Evolutionary conservation across 2,329 filamentous ascomycete species (phyloP).

Genomic region (Colletotrichum falcatum): DNA sequence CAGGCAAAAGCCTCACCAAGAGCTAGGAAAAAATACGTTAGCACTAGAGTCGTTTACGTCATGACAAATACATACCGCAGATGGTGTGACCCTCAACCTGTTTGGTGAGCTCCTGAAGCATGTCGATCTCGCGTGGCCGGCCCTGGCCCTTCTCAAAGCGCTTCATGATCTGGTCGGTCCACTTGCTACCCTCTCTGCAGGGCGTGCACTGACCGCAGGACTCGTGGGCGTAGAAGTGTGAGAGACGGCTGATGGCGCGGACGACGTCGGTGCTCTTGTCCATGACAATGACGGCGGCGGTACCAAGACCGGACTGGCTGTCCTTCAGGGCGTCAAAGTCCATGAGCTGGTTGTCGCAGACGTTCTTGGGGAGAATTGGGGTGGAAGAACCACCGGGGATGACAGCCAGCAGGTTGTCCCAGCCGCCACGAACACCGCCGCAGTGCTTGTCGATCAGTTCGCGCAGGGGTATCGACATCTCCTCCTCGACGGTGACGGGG

Average conservation of each 20-base stretch:
- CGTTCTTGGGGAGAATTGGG: constrained; percentile 87
- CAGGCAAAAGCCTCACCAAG: constrained; percentile 98
- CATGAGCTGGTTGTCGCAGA: constrained; percentile 98
- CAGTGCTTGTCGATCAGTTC: constrained; percentile 99
- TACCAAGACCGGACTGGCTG: constrained; percentile 95
- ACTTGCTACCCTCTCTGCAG: constrained; percentile 99
- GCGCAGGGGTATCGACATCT: constrained; percentile 97
- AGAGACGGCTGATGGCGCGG: constrained; percentile 90
- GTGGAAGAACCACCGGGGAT: constrained; percentile 98
- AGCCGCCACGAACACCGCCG: constrained; percentile 94
- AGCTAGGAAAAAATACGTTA: constrained; percentile 62
- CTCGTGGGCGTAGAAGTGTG: constrained; percentile 98
- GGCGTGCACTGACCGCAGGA: constrained; percentile 98
- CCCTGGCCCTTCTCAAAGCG: constrained; percentile 94
- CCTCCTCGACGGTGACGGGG: constrained; percentile 96
- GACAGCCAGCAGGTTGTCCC: constrained; percentile 96
- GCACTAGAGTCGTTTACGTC: constrained; percentile 28
- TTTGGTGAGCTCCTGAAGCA: constrained; percentile 99
- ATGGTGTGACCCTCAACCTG: constrained; percentile 99
- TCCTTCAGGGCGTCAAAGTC: constrained; percentile 99
- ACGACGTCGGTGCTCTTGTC: constrained; percentile 98
- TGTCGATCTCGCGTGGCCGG: constrained; percentile 93
- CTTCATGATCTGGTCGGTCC: constrained; percentile 99
- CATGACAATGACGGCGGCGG: constrained; percentile 98
- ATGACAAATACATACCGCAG: constrained; percentile 73